These are phyloP conservation scores for Eruca vesicaria DNA, from an alignment of 441 rosid genomes.

Conservation along the genomic window DNA sequence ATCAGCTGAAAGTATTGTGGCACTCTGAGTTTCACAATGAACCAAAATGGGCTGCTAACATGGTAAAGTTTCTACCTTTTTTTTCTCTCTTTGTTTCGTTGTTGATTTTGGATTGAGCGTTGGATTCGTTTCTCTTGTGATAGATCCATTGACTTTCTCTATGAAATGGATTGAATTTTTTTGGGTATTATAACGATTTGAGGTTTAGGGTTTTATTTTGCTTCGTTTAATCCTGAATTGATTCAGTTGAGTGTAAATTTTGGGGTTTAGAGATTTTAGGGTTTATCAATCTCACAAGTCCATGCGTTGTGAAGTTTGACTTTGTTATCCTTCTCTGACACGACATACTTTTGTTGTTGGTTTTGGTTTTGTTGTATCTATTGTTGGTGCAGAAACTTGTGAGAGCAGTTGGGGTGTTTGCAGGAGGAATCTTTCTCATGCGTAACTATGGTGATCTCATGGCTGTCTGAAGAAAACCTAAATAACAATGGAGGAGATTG, in stretches of 20 bases:
- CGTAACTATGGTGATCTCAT: slow-evolving; percentile 78
- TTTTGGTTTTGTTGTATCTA: background rate
- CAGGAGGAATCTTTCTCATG: slow-evolving; percentile 73
- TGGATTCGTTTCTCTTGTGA: background rate
- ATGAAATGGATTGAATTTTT: background rate
- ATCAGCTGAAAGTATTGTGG: slow-evolving; percentile 54
- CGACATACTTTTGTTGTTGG: background rate
- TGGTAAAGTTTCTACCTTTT: slow-evolving; percentile 38
- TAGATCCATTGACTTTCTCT: background rate
- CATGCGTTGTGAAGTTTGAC: background rate
- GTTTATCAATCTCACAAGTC: background rate
- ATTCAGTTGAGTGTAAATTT: background rate
- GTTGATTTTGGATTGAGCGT: background rate
- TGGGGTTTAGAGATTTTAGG: too few relatives aligned
- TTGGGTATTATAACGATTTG: background rate
- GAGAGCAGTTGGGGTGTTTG: slow-evolving; percentile 68
- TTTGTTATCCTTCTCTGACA: background rate
- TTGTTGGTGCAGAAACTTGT: slow-evolving; percentile 59
- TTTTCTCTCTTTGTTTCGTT: background rate
- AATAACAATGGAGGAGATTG: background rate
- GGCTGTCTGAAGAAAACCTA: slow-evolving; percentile 50
- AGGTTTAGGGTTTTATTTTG: too few relatives aligned
- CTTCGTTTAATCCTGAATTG: background rate
- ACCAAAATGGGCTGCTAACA: slow-evolving; percentile 66
- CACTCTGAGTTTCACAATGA: slow-evolving; percentile 65